phyloP scores from a whole-genome alignment of 257 asterid species.

The Oldenlandia corymbosa region DNA sequence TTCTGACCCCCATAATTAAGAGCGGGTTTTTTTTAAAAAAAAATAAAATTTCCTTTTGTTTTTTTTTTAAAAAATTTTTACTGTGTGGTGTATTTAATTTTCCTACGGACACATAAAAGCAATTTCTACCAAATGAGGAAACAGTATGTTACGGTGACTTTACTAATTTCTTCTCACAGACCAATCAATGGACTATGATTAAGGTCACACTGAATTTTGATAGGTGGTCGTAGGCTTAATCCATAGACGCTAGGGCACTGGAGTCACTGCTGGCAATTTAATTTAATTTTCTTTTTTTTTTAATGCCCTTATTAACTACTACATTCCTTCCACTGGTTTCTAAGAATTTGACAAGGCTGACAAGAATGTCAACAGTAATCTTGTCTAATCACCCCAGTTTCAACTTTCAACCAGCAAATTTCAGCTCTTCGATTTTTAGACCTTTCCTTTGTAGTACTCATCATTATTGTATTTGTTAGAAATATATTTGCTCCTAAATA shows the following conservation, averaged over 20 bases:
- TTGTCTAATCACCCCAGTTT: too few relatives aligned
- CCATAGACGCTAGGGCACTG: not conserved
- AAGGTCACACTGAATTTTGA: constrained; percentile 18
- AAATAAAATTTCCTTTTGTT: too few relatives aligned
- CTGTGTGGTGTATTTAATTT: constrained; percentile 13
- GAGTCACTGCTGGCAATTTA: not conserved
- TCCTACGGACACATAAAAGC: constrained; percentile 23
- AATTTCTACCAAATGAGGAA: constrained; percentile 57
- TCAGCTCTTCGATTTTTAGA: too few relatives aligned
- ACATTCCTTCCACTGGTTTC: too few relatives aligned
- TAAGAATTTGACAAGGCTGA: too few relatives aligned
- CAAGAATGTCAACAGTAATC: too few relatives aligned
- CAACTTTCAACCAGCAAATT: too few relatives aligned
- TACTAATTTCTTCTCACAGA: constrained; percentile 28
- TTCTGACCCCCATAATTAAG: constrained; percentile 16
- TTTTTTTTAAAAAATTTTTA: too few relatives aligned
- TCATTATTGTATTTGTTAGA: too few relatives aligned
- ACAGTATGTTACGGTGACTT: constrained; percentile 22
- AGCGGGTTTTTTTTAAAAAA: not conserved
- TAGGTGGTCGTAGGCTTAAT: constrained; percentile 5
- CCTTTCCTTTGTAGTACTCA: too few relatives aligned
- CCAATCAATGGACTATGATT: constrained; percentile 36
- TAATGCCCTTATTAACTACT: not conserved
- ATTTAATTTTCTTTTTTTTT: not conserved
- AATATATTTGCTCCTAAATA: too few relatives aligned